Percentiles rank a stretch among this genome's conserved stretches.
These are phyloP conservation scores for Aspergillus sp. DNA, from an alignment of 2,329 filamentous ascomycete species.

Conservation along the genomic window DNA sequence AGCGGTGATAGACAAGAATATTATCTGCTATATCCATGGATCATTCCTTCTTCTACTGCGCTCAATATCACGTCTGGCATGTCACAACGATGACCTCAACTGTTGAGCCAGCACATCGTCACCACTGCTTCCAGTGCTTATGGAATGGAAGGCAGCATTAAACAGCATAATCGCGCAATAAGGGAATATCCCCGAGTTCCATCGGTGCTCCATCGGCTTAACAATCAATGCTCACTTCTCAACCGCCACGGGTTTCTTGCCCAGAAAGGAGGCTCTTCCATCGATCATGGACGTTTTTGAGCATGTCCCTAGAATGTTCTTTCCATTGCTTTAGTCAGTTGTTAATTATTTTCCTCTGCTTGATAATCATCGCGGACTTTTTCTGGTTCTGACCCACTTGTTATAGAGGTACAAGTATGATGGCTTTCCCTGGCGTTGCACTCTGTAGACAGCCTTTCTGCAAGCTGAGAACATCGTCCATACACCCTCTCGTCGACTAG, in stretches of 20 bases:
- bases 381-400: constrained; percentile 6
- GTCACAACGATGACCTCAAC: background rate
- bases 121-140: background rate
- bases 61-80: no score
- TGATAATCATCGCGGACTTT: constrained; percentile 14
- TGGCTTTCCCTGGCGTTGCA: no score
- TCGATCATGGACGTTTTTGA: constrained; percentile 9
- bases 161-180: background rate
- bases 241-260: constrained; percentile 16
- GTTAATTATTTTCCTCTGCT: constrained; percentile 4
- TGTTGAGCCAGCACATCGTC: constrained; percentile 1
- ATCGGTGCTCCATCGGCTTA: constrained; percentile 7
- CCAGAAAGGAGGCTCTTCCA: constrained; percentile 17
- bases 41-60: no score
- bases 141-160: no score
- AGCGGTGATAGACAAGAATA: no score
- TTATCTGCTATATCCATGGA: no score
- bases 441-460: background rate
- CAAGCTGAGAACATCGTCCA: no score
- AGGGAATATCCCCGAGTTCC: background rate
- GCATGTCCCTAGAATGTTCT: constrained; percentile 20
- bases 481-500: background rate
- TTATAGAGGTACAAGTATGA: background rate
- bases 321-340: constrained; percentile 4
- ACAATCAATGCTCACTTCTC: constrained; percentile 9